Conservation (phyloP, 495 filamentous ascomycete genomes). For the Astrothelium macrocarpum region DNA sequence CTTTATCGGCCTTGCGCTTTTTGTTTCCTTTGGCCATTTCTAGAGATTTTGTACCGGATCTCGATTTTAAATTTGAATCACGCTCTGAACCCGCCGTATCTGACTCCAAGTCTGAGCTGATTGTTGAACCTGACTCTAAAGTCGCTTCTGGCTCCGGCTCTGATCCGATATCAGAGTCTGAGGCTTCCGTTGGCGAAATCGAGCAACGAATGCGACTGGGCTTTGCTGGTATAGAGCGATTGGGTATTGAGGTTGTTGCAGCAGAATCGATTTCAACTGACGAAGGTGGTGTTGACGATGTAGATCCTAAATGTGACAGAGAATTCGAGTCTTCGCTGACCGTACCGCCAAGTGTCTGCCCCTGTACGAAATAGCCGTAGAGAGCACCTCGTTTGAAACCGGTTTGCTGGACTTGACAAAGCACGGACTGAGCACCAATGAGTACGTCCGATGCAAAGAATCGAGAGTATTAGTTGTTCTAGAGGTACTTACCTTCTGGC, state of each 20-base stretch:
- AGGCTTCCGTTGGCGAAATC: not conserved
- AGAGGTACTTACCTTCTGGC: slow-evolving; percentile 20
- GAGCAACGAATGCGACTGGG: not conserved
- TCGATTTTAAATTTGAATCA: not conserved
- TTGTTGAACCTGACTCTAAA: not conserved
- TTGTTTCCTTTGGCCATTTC: not conserved
- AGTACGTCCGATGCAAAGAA: not conserved
- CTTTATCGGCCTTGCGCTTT: not conserved
- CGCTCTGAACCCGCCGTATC: not conserved
- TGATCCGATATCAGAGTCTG: not conserved
- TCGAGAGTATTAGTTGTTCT: not conserved
- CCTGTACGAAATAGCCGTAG: slow-evolving; percentile 73
- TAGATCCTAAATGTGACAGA: not conserved
- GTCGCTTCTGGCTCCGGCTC: not conserved
- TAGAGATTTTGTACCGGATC: not conserved
- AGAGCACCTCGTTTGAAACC: slow-evolving; percentile 44
- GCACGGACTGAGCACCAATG: slow-evolving; percentile 16
- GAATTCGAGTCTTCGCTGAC: slow-evolving; percentile 25
- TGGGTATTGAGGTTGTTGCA: not conserved
- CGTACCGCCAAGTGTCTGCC: slow-evolving; percentile 63
- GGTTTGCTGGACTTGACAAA: slow-evolving; percentile 25
- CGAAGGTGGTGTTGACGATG: not conserved
- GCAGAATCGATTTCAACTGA: not conserved
- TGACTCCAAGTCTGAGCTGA: not conserved
- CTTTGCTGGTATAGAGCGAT: not conserved